Evolutionary conservation across 306 rosid genomes (phyloP).

Genomic region (Quercus wislizeni): DNA sequence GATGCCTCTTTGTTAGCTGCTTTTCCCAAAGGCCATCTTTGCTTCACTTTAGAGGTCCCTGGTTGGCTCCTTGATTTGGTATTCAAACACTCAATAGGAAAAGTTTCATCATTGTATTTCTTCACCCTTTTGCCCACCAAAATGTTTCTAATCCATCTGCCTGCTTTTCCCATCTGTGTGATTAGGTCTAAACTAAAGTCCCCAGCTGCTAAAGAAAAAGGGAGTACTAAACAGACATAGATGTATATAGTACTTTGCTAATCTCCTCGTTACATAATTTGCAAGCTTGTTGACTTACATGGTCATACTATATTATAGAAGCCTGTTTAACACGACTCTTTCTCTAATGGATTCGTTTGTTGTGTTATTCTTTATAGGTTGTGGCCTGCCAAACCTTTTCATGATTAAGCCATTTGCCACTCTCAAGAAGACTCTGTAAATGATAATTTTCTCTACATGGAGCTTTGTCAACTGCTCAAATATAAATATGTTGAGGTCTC

Average conservation of each 20-base stretch:
- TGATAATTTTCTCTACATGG: neutral
- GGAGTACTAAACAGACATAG: neutral
- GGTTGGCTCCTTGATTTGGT: constrained; percentile 9
- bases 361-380: constrained; percentile 20
- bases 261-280: constrained; percentile 3
- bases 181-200: neutral
- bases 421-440: constrained; percentile 10
- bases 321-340: constrained; percentile 2
- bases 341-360: constrained; percentile 5
- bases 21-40: constrained; percentile 75
- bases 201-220: constrained; percentile 4
- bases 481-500: constrained; percentile 2
- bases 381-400: constrained; percentile 58
- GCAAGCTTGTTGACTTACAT: constrained; percentile 6
- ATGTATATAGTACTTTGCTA: neutral
- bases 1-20: constrained; percentile 29
- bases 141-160: constrained; percentile 74
- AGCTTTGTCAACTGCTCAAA: constrained; percentile 1
- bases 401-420: constrained; percentile 70
- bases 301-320: constrained; percentile 1
- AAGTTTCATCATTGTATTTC: constrained; percentile 30
- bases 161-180: constrained; percentile 64
- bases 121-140: constrained; percentile 62
- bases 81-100: constrained; percentile 14
- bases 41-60: constrained; percentile 42